Conservation (phyloP, 306 rosid genomes). For the Trichosanthes truncata region DNA sequence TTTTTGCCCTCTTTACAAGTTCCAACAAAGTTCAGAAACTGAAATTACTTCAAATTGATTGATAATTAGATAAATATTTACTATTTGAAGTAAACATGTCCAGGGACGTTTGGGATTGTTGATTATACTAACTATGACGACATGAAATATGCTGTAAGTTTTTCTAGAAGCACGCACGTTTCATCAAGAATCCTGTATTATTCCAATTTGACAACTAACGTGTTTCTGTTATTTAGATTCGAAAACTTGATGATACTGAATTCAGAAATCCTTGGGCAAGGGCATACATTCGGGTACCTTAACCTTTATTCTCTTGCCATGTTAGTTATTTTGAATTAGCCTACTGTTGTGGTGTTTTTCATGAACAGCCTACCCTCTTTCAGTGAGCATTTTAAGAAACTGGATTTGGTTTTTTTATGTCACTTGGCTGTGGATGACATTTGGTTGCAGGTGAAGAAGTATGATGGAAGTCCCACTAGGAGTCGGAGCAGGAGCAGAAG, state of each 20-base stretch:
- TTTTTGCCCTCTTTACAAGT: not conserved
- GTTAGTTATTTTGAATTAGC: not conserved
- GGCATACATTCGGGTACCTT: constrained; percentile 68
- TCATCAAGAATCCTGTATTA: not conserved
- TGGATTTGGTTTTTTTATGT: not conserved
- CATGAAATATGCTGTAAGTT: constrained; percentile 99
- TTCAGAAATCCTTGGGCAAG: constrained; percentile 98
- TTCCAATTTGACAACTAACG: not conserved
- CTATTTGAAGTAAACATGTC: constrained; percentile 3
- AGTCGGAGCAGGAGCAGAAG: constrained; percentile 70
- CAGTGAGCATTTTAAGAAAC: not conserved
- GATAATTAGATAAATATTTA: not conserved
- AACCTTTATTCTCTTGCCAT: not conserved
- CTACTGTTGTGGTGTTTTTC: not conserved
- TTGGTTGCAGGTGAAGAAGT: constrained; percentile 62
- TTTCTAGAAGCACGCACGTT: not conserved
- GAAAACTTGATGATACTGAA: constrained; percentile 91
- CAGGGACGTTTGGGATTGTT: constrained; percentile 91
- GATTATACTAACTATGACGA: constrained; percentile 89
- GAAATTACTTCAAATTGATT: not conserved
- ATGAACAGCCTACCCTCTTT: not conserved
- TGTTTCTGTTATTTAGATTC: constrained; percentile 37
- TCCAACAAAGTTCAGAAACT: not conserved
- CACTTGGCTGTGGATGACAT: not conserved
- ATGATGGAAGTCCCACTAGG: constrained; percentile 68